phyloP scores from a whole-genome alignment of 768 basidiomycete species.

The Rhizopogon vinicolor region DNA sequence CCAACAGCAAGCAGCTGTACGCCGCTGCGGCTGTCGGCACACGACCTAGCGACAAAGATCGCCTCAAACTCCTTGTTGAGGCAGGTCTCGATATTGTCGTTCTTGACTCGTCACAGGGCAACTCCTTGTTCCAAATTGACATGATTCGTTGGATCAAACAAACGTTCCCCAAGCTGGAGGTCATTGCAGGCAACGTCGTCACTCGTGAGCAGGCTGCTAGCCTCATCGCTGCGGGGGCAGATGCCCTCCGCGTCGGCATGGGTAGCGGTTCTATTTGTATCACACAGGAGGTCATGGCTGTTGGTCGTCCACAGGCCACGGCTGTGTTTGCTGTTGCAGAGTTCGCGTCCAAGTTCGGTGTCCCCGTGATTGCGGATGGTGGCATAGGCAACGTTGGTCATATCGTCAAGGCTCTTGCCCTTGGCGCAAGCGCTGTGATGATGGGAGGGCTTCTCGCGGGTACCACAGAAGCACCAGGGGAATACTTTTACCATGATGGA shows the following conservation, averaged over 20 bases:
- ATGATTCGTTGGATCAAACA: constrained; percentile 93
- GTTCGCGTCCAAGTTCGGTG: constrained; percentile 88
- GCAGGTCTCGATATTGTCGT: constrained; percentile 95
- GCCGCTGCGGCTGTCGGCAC: constrained; percentile 95
- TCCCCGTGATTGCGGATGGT: constrained; percentile 96
- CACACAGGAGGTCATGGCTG: constrained; percentile 99
- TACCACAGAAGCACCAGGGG: constrained; percentile 94
- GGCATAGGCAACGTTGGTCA: constrained; percentile 95
- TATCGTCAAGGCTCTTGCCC: constrained; percentile 91
- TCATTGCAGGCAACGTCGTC: constrained; percentile 97
- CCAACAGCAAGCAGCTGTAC: constrained; percentile 89
- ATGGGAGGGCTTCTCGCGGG: constrained; percentile 97
- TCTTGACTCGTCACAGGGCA: constrained; percentile 95
- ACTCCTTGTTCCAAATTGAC: constrained; percentile 89
- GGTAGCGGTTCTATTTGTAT: constrained; percentile 98
- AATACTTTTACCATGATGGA: constrained; percentile 99
- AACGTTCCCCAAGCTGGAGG: constrained; percentile 80
- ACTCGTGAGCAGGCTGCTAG: constrained; percentile 95
- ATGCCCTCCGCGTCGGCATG: constrained; percentile 94
- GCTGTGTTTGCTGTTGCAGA: constrained; percentile 96
- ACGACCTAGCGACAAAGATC: constrained; percentile 80
- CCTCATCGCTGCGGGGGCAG: constrained; percentile 91
- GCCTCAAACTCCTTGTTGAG: constrained; percentile 80
- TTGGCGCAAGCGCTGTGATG: constrained; percentile 97
- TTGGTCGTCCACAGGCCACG: constrained; percentile 94